Evolutionary conservation across 225 moss, liverwort and hornwort species (phyloP), one percentile per base, ranked within the genome.

Genomic region (Marchantia paleacea): DNA sequence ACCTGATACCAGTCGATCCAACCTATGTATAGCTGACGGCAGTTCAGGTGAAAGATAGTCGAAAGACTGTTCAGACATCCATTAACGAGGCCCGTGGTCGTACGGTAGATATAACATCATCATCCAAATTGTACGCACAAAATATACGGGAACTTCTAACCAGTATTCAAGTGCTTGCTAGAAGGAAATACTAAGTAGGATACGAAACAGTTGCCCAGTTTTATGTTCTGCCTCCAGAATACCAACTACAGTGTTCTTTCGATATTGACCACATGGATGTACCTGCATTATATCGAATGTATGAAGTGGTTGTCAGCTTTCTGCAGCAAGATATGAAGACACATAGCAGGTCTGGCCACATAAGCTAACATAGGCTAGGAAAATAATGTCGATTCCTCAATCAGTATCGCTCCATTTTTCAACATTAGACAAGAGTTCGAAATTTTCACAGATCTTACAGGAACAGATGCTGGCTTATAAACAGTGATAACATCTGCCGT

Each of bases 181-280:
- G 4, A 51, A 39, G 48, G 1, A 72, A 11, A 50, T 52, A 60
- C n/a, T 19, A 61, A 61, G 28, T 20, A 89, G 96, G 94, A 96
- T 96, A 96, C 96, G 97, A 80, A 90, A 99, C 61, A 99, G 90
- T 81, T 82, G 91, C 74, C 97, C 97, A 19, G 92, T 90, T 77
- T 86, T 90, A 80, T 90, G 89, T 82, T 95, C 97, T 63, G 93
- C 90, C 83, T 91, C 92, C 80, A 99, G 84, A 85, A 99, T 91
- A 78, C 93, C 90, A 67, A 99, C 77, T 74, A 99, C 93, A 22
- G 97, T 95, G 79, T 99, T 99, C 88, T 99, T 99, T 51, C 97
- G 92, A 86, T 95, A 99, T 39, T 99, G 95, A 25, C 97, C 97
- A 87, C 97, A 95, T 50, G 97, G 89, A 82, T 99, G 97, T 69